Evolutionary conservation across 78 protist genomes (phyloP).

Genomic region (Pigoraptor vietnamica): DNA sequence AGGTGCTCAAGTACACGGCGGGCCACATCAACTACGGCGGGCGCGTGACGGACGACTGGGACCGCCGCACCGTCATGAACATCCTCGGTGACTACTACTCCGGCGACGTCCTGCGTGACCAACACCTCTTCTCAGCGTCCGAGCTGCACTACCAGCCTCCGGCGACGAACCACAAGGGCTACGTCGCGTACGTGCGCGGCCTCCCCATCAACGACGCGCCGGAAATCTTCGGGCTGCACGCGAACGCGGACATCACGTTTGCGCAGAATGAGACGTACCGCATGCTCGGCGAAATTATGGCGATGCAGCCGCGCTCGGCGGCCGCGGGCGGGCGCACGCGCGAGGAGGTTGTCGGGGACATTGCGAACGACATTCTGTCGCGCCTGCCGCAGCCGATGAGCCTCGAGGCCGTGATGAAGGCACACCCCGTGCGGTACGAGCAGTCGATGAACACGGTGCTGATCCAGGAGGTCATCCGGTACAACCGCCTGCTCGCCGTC

Average conservation of each 20-base stretch:
- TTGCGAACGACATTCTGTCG: constrained; percentile 27
- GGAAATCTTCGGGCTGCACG: constrained; percentile 79
- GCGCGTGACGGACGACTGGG: constrained; percentile 88
- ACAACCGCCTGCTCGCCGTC: constrained; percentile 54
- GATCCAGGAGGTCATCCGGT: constrained; percentile 73
- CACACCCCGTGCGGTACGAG: constrained; percentile 55
- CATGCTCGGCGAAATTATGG: constrained; percentile 22
- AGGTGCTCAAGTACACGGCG: constrained; percentile 45
- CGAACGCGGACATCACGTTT: constrained; percentile 79
- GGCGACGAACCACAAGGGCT: constrained; percentile 1
- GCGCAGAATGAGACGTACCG: constrained; percentile 45
- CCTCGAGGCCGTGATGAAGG: constrained; percentile 5
- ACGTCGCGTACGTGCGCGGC: background rate
- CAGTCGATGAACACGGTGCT: constrained; percentile 78
- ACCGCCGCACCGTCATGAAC: constrained; percentile 62
- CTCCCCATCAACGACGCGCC: constrained; percentile 73
- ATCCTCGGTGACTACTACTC: constrained; percentile 32
- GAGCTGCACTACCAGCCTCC: constrained; percentile 23
- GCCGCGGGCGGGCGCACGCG: background rate
- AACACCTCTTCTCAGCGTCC: constrained; percentile 40
- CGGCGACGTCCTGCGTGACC: constrained; percentile 39
- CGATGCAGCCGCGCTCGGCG: background rate
- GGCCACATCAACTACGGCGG: constrained; percentile 93
- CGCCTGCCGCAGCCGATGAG: constrained; percentile 26
- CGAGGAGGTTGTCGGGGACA: constrained; percentile 18